Percentiles rank a stretch among this genome's conserved stretches.
phyloP scores from a whole-genome alignment of 371 early-diverging fungal genomes.

The Mortierella sp. region DNA sequence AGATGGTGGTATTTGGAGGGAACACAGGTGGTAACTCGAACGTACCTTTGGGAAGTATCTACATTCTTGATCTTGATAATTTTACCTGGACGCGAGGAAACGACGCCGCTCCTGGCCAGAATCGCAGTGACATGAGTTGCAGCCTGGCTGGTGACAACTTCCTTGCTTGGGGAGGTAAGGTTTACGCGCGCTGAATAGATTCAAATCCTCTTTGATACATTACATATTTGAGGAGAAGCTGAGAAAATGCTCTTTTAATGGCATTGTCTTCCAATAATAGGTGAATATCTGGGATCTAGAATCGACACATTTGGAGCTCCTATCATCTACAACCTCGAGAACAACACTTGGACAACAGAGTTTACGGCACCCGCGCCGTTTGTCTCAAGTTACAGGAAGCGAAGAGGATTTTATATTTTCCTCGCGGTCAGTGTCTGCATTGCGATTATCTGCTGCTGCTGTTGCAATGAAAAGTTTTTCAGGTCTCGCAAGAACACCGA shows the following conservation, averaged over 20 bases:
- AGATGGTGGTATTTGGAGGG: constrained; percentile 10
- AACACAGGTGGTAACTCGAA: background rate
- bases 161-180: constrained; percentile 15
- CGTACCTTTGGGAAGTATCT: background rate
- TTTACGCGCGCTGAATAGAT: background rate
- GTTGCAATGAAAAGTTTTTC: too few species aligned
- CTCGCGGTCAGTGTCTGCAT: too few species aligned
- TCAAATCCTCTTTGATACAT: too few species aligned
- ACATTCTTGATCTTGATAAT: constrained; percentile 4
- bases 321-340: background rate
- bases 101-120: background rate
- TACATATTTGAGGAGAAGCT: too few species aligned
- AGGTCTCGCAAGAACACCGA: too few species aligned
- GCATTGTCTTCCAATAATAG: background rate
- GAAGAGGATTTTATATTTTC: too few species aligned
- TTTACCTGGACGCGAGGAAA: constrained; percentile 1
- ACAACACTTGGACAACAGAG: background rate
- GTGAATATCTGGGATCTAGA: background rate
- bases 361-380: too few species aligned
- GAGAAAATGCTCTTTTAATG: background rate
- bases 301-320: background rate
- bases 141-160: constrained; percentile 3
- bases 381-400: too few species aligned
- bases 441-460: too few species aligned
- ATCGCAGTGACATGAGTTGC: constrained; percentile 6